Percentiles rank a stretch among this genome's conserved stretches.
Conservation (phyloP, 768 basidiomycete species). For the Trametes punicea region DNA sequence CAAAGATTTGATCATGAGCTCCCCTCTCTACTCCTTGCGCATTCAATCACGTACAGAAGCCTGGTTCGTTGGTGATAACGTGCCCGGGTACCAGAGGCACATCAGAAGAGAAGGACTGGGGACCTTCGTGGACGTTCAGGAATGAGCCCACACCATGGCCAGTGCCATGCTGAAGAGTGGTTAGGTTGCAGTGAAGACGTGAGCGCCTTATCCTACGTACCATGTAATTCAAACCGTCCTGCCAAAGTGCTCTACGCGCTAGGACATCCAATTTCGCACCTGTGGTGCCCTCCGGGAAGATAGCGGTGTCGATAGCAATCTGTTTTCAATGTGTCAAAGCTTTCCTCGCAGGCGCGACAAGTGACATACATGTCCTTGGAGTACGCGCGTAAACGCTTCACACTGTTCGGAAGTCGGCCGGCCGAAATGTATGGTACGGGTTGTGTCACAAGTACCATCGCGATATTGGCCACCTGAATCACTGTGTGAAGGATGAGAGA, state of each 20-base stretch:
- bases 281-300: constrained; percentile 89
- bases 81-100: constrained; percentile 80
- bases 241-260: constrained; percentile 86
- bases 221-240: constrained; percentile 77
- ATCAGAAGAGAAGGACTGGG: constrained; percentile 70
- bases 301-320: constrained; percentile 87
- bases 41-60: constrained; percentile 63
- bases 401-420: constrained; percentile 81
- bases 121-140: constrained; percentile 82
- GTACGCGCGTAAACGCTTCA: constrained; percentile 89
- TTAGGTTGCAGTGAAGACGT: neutral
- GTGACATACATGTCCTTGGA: constrained; percentile 89
- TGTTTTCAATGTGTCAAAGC: too few relatives aligned
- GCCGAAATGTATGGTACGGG: constrained; percentile 82
- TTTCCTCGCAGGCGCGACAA: constrained; percentile 12
- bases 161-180: constrained; percentile 69
- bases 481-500: constrained; percentile 36
- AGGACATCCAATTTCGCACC: constrained; percentile 83
- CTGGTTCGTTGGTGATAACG: constrained; percentile 92
- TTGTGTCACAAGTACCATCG: constrained; percentile 89
- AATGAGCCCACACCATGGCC: constrained; percentile 90
- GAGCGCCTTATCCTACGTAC: constrained; percentile 38
- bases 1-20: neutral
- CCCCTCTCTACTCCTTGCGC: neutral
- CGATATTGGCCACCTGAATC: constrained; percentile 90